phyloP scores from a whole-genome alignment of 1,139 yeast genomes.

The Suhomyces bokatorum region DNA sequence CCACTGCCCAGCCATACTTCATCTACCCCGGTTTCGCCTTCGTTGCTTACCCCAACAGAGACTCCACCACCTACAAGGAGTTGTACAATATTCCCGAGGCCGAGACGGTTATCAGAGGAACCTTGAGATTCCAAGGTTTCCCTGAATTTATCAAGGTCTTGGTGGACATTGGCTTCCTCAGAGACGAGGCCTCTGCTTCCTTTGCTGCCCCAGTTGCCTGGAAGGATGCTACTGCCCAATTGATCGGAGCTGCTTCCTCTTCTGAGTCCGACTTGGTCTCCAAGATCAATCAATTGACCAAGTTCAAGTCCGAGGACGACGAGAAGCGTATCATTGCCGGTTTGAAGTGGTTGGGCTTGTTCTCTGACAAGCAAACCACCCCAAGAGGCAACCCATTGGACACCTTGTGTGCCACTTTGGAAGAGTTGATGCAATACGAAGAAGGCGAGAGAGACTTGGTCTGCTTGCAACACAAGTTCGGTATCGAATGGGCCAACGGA shows the following conservation, averaged over 20 bases:
- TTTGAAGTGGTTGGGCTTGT: conserved; percentile 90
- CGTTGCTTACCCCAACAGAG: conserved; percentile 97
- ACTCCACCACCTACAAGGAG: conserved; percentile 90
- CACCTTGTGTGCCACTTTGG: conserved; percentile 94
- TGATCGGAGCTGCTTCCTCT: conserved; percentile 71
- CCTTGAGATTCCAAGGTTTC: conserved; percentile 97
- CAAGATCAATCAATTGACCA: conserved; percentile 74
- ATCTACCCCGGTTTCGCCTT: conserved; percentile 95
- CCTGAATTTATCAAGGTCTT: conserved; percentile 95
- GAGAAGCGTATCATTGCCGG: conserved; percentile 86
- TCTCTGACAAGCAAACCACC: conserved; percentile 70
- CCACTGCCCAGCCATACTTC: conserved; percentile 90
- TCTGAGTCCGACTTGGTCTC: conserved; percentile 72
- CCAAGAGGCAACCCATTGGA: conserved; percentile 96
- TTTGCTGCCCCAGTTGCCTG: conserved; percentile 67
- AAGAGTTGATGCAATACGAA: conserved; percentile 93
- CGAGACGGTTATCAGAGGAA: conserved; percentile 94
- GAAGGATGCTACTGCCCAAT: conserved; percentile 82
- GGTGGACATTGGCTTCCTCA: conserved; percentile 90
- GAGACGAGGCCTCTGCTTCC: conserved; percentile 65
- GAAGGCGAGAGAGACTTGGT: conserved; percentile 95
- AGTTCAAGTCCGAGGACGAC: conserved; percentile 78
- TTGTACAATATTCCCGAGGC: conserved; percentile 96
- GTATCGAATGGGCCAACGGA: conserved; percentile 96
- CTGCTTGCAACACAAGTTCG: conserved; percentile 94